Percentiles rank a stretch among this genome's conserved stretches.
These are phyloP conservation scores for Jaltomata sinuosa DNA, from an alignment of 257 asterid genomes.

Conservation along the genomic window DNA sequence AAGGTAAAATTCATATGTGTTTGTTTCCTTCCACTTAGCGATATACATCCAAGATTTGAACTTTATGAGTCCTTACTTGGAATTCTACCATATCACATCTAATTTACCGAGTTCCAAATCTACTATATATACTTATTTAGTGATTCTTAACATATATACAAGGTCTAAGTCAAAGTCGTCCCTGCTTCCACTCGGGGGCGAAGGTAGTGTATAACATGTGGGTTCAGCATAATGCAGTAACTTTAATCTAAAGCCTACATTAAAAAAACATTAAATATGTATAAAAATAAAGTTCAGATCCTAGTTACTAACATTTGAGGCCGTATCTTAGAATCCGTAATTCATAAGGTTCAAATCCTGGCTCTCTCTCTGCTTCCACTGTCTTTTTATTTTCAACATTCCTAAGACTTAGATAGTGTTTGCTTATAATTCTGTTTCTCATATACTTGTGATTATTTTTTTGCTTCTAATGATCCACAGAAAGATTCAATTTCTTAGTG, in stretches of 20 bases:
- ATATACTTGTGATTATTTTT: neutral
- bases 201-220: neutral
- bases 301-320: too few species aligned
- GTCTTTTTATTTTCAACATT: neutral
- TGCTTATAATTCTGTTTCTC: too few species aligned
- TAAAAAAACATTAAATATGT: too few species aligned
- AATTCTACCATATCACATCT: neutral
- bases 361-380: neutral
- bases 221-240: neutral
- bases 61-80: neutral
- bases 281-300: too few species aligned
- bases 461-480: neutral
- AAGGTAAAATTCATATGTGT: constrained; percentile 1
- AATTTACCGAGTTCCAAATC: neutral
- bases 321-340: too few species aligned
- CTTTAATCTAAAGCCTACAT: neutral
- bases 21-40: rapidly evolving
- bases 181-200: neutral
- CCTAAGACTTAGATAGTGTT: too few species aligned
- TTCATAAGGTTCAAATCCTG: neutral
- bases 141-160: neutral
- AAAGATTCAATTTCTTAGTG: constrained; percentile 17
- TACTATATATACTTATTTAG: neutral
- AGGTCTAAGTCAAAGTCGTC: neutral
- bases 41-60: neutral